These are phyloP conservation scores for Fonsecaea pugnacius DNA, from an alignment of 2,329 filamentous ascomycete species.

Conservation along the genomic window DNA sequence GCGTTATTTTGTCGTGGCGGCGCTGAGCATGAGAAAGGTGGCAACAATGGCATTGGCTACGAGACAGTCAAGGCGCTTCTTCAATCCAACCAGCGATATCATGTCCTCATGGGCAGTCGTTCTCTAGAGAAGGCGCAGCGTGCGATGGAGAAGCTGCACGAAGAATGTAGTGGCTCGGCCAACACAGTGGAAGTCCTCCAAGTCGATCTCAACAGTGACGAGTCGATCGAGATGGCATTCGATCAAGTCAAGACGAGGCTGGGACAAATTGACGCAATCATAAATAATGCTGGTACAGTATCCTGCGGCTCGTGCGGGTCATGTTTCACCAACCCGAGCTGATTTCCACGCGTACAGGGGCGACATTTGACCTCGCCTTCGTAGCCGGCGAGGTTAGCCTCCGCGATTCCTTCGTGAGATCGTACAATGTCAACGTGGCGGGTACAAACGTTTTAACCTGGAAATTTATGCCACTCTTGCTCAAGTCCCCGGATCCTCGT, in stretches of 20 bases:
- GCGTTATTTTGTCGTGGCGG: background rate
- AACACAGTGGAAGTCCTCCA: constrained; percentile 39
- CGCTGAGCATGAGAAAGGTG: constrained; percentile 29
- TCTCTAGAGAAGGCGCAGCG: constrained; percentile 25
- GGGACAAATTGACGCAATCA: constrained; percentile 42
- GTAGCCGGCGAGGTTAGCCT: constrained; percentile 39
- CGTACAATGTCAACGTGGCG: constrained; percentile 37
- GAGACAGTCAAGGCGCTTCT: constrained; percentile 37
- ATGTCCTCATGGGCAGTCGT: constrained; percentile 33
- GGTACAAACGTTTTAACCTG: constrained; percentile 32
- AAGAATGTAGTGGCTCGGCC: constrained; percentile 28
- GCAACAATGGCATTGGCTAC: constrained; percentile 40
- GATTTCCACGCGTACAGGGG: constrained; percentile 25
- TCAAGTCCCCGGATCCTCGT: constrained; percentile 37
- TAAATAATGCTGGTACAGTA: constrained; percentile 42
- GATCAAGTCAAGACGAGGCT: constrained; percentile 37
- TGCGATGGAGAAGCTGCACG: constrained; percentile 25
- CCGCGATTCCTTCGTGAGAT: constrained; percentile 49
- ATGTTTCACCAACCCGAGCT: background rate
- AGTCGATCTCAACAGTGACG: constrained; percentile 41
- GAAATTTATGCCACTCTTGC: constrained; percentile 41
- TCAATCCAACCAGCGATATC: constrained; percentile 34
- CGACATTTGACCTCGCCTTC: constrained; percentile 41
- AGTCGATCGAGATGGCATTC: constrained; percentile 40
- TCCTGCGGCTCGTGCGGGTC: background rate